A percentile compares a stretch with the other conserved stretches of the same genome.
phyloP scores from a whole-genome alignment of 371 early-diverging fungal species.

The Mortierella sp. region DNA sequence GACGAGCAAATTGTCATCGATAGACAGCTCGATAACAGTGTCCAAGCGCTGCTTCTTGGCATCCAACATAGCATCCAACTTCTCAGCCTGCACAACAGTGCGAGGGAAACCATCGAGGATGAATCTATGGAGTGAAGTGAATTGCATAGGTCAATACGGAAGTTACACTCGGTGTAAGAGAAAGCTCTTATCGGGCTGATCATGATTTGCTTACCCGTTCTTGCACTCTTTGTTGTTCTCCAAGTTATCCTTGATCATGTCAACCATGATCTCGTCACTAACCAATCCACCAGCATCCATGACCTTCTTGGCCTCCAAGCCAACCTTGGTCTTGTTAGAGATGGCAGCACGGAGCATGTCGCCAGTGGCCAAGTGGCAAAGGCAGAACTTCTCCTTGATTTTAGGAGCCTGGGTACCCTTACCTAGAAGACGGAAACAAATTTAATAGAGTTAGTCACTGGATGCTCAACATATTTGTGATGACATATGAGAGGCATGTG shows the following conservation, averaged over 20 bases:
- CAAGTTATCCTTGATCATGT: conserved; percentile 96
- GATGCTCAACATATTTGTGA: neutral
- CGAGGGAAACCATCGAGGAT: conserved; percentile 99
- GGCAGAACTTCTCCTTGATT: conserved; percentile 94
- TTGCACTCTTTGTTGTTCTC: conserved; percentile 92
- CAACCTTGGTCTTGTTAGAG: conserved; percentile 90
- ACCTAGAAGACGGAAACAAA: conserved; percentile 61
- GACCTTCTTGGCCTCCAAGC: conserved; percentile 96
- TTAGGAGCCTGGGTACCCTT: conserved; percentile 98
- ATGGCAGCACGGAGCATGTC: conserved; percentile 99
- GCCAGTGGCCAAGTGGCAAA: conserved; percentile 98
- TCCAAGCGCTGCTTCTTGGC: conserved; percentile 85
- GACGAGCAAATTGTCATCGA: conserved; percentile 95
- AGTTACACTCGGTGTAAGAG: neutral
- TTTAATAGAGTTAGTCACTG: conserved; percentile 8
- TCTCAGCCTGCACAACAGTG: conserved; percentile 98
- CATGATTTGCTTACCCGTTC: conserved; percentile 76
- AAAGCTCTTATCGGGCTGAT: neutral
- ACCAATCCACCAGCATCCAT: conserved; percentile 99
- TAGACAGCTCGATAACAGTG: conserved; percentile 92
- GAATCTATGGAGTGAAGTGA: conserved; percentile 68
- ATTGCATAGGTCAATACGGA: neutral
- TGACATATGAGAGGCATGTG: conserved; percentile 32
- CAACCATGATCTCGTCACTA: conserved; percentile 98
- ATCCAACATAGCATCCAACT: conserved; percentile 96